Percentiles rank a stretch among this genome's conserved stretches.
Evolutionary conservation across 768 basidiomycete genomes (phyloP).

Genomic region (Cubamyces lactineus): DNA sequence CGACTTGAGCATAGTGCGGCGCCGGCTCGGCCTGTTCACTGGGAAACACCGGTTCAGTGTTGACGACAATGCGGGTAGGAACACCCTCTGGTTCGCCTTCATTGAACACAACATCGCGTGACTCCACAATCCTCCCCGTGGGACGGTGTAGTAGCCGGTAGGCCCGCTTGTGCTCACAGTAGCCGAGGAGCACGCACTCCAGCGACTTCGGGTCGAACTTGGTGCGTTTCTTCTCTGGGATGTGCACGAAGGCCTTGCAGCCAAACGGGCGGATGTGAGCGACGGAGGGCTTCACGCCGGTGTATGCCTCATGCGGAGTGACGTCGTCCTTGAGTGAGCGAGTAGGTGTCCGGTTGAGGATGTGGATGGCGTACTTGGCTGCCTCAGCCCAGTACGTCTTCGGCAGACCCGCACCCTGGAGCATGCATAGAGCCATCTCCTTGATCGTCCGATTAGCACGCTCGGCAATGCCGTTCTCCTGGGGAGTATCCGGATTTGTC

Average conservation of each 20-base stretch:
- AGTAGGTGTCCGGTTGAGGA: constrained; percentile 19
- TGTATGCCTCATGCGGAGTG: constrained; percentile 23
- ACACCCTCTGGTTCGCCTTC: constrained; percentile 12
- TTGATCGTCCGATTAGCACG: constrained; percentile 36
- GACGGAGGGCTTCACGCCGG: constrained; percentile 19
- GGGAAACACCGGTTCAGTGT: background rate
- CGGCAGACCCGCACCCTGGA: constrained; percentile 20
- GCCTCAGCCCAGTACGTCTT: constrained; percentile 22
- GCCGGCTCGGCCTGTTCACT: background rate
- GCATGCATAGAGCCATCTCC: constrained; percentile 20
- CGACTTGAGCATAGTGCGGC: background rate
- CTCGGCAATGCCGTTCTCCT: constrained; percentile 44
- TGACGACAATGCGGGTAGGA: background rate
- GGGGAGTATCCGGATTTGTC: constrained; percentile 13
- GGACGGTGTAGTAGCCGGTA: constrained; percentile 17
- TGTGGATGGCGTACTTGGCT: constrained; percentile 6
- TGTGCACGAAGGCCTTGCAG: constrained; percentile 28
- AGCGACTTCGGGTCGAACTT: constrained; percentile 24
- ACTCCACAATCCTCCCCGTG: constrained; percentile 1
- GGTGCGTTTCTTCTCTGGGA: constrained; percentile 20
- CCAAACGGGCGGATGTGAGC: constrained; percentile 31
- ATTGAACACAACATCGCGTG: constrained; percentile 20
- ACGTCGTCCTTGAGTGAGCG: constrained; percentile 8
- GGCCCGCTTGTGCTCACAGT: constrained; percentile 13
- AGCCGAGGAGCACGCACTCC: constrained; percentile 26